A percentile compares a stretch with the other conserved stretches of the same genome.
Conservation (phyloP, 2,329 filamentous ascomycete genomes). For the Colletotrichum sp. region DNA sequence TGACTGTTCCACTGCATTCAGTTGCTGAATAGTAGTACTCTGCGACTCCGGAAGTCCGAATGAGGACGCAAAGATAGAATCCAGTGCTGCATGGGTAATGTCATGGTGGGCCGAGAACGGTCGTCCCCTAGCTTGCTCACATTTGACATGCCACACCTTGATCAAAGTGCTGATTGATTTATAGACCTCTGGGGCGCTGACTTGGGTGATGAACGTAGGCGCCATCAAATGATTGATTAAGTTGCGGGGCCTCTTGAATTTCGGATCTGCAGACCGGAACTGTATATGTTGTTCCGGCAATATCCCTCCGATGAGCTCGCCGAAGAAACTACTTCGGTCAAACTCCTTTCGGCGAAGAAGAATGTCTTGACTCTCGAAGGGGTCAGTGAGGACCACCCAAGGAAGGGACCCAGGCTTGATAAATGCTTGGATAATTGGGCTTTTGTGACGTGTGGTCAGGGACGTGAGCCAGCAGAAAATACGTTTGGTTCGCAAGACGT, state of each 20-base stretch:
- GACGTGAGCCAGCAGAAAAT: slow-evolving; percentile 35
- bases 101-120: slow-evolving; percentile 24
- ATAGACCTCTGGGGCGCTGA: slow-evolving; percentile 32
- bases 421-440: slow-evolving; percentile 52
- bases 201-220: slow-evolving; percentile 32
- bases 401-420: slow-evolving; percentile 45
- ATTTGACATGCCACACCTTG: slow-evolving; percentile 37
- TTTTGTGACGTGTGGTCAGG: slow-evolving; percentile 34
- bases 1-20: slow-evolving; percentile 20
- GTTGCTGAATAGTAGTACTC: slow-evolving; percentile 25
- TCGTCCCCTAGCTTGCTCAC: slow-evolving; percentile 26
- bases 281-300: slow-evolving; percentile 35
- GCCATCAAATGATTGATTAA: slow-evolving; percentile 42
- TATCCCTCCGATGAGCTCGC: slow-evolving; percentile 34
- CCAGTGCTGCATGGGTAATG: slow-evolving; percentile 31
- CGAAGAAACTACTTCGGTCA: slow-evolving; percentile 41
- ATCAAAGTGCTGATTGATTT: slow-evolving; percentile 31
- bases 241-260: slow-evolving; percentile 34
- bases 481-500: slow-evolving; percentile 32
- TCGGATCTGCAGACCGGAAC: slow-evolving; percentile 29
- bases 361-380: slow-evolving; percentile 39
- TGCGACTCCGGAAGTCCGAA: slow-evolving; percentile 30
- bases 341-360: slow-evolving; percentile 49
- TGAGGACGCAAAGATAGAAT: slow-evolving; percentile 31
- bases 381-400: slow-evolving; percentile 43